A percentile compares a stretch with the other conserved stretches of the same genome.
phyloP scores from a whole-genome alignment of 257 asterid genomes.

The Nicotiana benthamiana region DNA sequence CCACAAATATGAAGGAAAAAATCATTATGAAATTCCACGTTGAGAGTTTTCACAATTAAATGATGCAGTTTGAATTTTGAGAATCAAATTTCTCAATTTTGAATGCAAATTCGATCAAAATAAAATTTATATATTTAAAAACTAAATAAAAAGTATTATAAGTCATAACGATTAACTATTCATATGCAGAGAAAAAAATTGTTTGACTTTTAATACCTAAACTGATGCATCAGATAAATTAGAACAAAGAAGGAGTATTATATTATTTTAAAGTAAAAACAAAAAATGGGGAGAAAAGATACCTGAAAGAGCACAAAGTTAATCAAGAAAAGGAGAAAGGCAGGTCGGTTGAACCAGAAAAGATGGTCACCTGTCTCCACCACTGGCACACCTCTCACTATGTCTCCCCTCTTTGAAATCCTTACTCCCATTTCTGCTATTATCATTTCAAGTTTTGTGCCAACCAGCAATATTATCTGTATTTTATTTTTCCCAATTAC shows the following conservation, averaged over 20 bases:
- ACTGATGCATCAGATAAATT: too few relatives aligned
- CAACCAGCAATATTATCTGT: constrained; percentile 9
- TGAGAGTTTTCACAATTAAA: neutral
- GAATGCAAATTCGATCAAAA: too few relatives aligned
- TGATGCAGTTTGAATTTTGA: too few relatives aligned
- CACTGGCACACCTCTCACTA: constrained; percentile 10
- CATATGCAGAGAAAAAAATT: too few relatives aligned
- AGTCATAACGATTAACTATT: too few relatives aligned
- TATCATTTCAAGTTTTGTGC: constrained; percentile 11
- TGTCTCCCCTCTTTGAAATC: constrained; percentile 13
- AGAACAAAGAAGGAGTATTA: too few relatives aligned
- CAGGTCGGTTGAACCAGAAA: constrained; percentile 18
- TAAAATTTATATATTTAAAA: too few relatives aligned
- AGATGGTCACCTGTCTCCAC: constrained; percentile 15
- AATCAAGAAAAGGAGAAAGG: constrained; percentile 5
- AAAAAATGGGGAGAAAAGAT: neutral
- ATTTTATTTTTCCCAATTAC: too few relatives aligned
- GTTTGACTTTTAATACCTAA: too few relatives aligned
- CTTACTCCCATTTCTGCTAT: constrained; percentile 11
- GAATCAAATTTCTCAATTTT: too few relatives aligned
- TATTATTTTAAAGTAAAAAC: too few relatives aligned
- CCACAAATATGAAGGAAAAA: neutral
- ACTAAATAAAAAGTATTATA: too few relatives aligned
- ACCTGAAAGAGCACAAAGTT: constrained; percentile 17
- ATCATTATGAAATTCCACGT: neutral